Conservation (phyloP, 495 filamentous ascomycete species). For the Sporormia fimetaria region DNA sequence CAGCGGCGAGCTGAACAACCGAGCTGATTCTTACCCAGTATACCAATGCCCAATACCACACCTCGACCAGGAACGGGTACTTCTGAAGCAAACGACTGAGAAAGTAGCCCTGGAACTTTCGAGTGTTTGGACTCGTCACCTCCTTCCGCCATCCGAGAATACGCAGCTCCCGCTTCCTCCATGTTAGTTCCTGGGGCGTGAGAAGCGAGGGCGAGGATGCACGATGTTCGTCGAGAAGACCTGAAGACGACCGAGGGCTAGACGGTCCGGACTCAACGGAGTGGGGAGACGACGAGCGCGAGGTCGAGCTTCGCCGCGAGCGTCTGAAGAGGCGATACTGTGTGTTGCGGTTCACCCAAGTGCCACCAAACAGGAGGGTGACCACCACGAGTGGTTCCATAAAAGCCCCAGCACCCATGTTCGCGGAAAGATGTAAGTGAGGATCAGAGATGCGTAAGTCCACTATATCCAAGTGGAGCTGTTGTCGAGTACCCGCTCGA, state of each 20-base stretch:
- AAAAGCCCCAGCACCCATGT: conserved; percentile 43
- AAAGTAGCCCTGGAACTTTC: conserved; percentile 41
- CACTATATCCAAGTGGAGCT: neutral
- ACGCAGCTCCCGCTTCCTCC: conserved; percentile 37
- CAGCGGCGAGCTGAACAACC: neutral
- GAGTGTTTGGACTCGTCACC: conserved; percentile 46
- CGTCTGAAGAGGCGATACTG: conserved; percentile 17
- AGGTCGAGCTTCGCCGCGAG: neutral
- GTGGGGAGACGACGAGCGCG: conserved; percentile 13
- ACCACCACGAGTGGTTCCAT: conserved; percentile 46
- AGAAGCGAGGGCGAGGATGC: conserved; percentile 28
- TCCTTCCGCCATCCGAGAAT: conserved; percentile 30
- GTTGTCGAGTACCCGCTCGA: too few relatives aligned
- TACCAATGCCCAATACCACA: conserved; percentile 68
- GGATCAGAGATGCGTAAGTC: neutral
- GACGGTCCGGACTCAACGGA: conserved; percentile 12
- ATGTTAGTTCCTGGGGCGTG: conserved; percentile 27
- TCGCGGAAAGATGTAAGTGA: conserved; percentile 6
- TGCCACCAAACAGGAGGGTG: conserved; percentile 46
- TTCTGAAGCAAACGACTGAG: conserved; percentile 50
- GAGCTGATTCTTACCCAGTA: conserved; percentile 43
- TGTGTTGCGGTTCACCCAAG: conserved; percentile 44
- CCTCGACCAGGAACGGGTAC: conserved; percentile 67
- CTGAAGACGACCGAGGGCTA: conserved; percentile 16
- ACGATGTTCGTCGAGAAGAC: conserved; percentile 11